A percentile compares a stretch with the other conserved stretches of the same genome.
These are phyloP conservation scores for Alternaria panax DNA, from an alignment of 2,329 filamentous ascomycete genomes.

Conservation along the genomic window DNA sequence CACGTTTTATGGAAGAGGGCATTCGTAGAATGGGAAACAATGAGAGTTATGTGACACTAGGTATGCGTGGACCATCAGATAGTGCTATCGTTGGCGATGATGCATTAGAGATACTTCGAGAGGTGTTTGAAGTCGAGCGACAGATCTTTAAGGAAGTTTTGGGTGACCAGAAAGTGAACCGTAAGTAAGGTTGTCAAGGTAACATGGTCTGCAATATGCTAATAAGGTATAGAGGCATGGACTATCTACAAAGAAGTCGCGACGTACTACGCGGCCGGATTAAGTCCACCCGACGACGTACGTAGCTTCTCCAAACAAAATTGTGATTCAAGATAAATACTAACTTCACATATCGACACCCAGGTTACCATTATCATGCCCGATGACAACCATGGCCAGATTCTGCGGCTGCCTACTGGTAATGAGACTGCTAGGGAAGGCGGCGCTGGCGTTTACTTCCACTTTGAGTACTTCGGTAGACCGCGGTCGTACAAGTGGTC, in stretches of 20 bases:
- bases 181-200: neutral
- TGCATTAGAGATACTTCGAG: conserved; percentile 19
- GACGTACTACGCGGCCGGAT: conserved; percentile 68
- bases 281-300: conserved; percentile 68
- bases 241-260: conserved; percentile 62
- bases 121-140: conserved; percentile 25
- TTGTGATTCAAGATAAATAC: neutral
- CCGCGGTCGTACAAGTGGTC: conserved; percentile 65
- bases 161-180: conserved; percentile 20
- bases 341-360: neutral
- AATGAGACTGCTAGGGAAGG: conserved; percentile 64
- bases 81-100: conserved; percentile 53
- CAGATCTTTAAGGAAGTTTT: conserved; percentile 18
- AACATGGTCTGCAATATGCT: conserved; percentile 60
- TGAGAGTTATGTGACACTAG: conserved; percentile 68
- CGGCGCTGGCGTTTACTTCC: conserved; percentile 70
- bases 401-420: conserved; percentile 64
- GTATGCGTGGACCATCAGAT: conserved; percentile 73
- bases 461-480: conserved; percentile 66
- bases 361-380: conserved; percentile 66
- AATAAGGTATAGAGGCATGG: conserved; percentile 50
- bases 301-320: neutral
- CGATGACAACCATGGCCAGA: conserved; percentile 72
- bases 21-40: conserved; percentile 62
- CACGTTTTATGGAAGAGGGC: conserved; percentile 38